Base-by-base conservation (phyloP, 106 monocot genomes). In the Allium sativum region DNA sequence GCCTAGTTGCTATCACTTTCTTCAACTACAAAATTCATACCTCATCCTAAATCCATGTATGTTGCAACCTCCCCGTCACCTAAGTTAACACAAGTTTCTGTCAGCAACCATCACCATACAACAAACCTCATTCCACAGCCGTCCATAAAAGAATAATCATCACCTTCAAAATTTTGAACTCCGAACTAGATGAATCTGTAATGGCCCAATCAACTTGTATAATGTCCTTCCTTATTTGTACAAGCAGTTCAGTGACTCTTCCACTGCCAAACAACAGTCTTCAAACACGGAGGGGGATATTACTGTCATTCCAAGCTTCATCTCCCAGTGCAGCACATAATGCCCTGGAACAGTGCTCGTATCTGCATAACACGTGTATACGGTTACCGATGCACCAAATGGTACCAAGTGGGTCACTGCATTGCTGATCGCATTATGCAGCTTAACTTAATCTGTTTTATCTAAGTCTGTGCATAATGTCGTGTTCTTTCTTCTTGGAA, bases 291-390 rank as follows among this genome's bases (percentile, higher is more conserved):
- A 82, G 18, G 82, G 67, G 11, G 93, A 82, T 20, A 82, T 58
- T 17, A 65, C 14, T 9, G 48, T 64, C 10, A 18, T 60, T 10
- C 79, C 82, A 9, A 18, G 52, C 10, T 70, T 56, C 10, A 93
- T 77, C 71, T 93, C 93, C 93, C 93, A 93, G 69, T 75, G 88
- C 13, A 93, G 68, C n/a, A 88, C 92, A 57, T 92, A 93, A 74
- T 93, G 93, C 4, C 93, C 93, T 4, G 93, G 93, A 45, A 73
- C 85, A 31, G 68, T 85, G 1, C 51, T 7, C 7, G 88, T 75
- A 68, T 93, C 88, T 12, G 88, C 88, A 59, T 82, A 70, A 76
- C 93, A 85, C 8, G 93, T 93, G 75, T 85, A 93, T 75, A 88
- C 93, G 13, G 69, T 65, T n/a, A 93, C 59, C 9, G 66, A 57